A percentile compares a stretch with the other conserved stretches of the same genome.
These are phyloP conservation scores for Helotiales sp. DNA, from an alignment of 2,329 filamentous ascomycete genomes.

Conservation along the genomic window DNA sequence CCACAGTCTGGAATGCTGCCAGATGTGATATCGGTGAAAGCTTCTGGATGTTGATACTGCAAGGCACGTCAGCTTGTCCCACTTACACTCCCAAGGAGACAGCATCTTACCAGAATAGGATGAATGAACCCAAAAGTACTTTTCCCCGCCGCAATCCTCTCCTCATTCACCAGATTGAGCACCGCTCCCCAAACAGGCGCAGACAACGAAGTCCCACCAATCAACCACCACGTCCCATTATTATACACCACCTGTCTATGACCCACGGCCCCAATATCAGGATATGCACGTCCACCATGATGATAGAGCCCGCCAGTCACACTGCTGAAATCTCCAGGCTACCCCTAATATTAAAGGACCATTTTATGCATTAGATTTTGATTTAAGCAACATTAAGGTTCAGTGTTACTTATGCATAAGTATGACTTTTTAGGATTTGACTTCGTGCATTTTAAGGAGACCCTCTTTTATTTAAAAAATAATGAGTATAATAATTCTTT, in stretches of 20 bases:
- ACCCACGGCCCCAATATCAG: slow-evolving; percentile 49
- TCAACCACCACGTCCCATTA: slow-evolving; percentile 38
- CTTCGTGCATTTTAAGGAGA: too few species aligned
- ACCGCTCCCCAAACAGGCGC: slow-evolving; percentile 50
- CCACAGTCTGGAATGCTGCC: slow-evolving; percentile 40
- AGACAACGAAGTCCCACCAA: slow-evolving; percentile 51
- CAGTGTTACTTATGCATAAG: too few species aligned
- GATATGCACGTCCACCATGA: slow-evolving; percentile 49
- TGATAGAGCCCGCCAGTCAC: slow-evolving; percentile 46
- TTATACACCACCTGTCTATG: slow-evolving; percentile 39
- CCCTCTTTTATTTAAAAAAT: too few species aligned
- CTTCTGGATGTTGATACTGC: slow-evolving; percentile 38
- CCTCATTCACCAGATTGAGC: slow-evolving; percentile 51
- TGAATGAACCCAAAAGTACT: slow-evolving; percentile 51
- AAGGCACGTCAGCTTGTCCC: slow-evolving; percentile 26
- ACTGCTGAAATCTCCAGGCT: slow-evolving; percentile 30
- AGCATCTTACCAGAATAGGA: slow-evolving; percentile 43
- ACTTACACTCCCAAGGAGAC: background rate
- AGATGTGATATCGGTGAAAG: slow-evolving; percentile 43
- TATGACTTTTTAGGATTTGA: too few species aligned
- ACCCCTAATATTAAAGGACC: too few species aligned
- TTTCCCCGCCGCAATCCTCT: slow-evolving; percentile 47
- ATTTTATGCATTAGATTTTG: too few species aligned
- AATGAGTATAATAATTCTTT: too few species aligned
- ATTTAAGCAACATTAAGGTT: too few species aligned